phyloP scores from a whole-genome alignment of 164 flowering plant genomes.

The Macadamia tetraphylla region DNA sequence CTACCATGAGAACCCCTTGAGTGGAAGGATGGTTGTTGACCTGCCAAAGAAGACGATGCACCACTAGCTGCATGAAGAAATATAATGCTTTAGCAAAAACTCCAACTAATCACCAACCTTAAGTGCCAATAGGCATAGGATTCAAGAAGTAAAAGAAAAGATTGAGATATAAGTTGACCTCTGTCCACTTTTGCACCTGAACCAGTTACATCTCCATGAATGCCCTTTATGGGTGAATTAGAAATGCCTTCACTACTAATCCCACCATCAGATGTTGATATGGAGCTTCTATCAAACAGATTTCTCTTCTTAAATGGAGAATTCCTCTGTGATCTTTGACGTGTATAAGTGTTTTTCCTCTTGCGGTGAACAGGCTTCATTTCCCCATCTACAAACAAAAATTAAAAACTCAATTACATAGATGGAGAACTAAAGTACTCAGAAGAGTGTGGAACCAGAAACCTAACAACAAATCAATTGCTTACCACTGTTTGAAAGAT shows the following conservation, averaged over 20 bases:
- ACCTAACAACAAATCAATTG: background rate
- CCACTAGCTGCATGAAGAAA: conserved; percentile 36
- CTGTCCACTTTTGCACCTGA: conserved; percentile 23
- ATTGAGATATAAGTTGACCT: conserved; percentile 26
- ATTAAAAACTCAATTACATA: background rate
- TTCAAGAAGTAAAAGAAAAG: background rate
- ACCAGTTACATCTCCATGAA: conserved; percentile 24
- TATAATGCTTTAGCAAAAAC: background rate
- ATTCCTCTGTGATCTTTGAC: conserved; percentile 62
- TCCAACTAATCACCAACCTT: background rate
- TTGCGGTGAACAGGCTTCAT: conserved; percentile 32
- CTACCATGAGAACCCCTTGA: conserved; percentile 70
- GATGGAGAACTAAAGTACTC: background rate
- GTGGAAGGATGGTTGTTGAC: conserved; percentile 36
- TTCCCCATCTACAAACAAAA: conserved; percentile 41
- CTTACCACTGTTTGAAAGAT: conserved; percentile 45
- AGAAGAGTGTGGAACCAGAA: background rate
- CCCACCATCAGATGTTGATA: conserved; percentile 38
- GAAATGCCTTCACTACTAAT: conserved; percentile 30
- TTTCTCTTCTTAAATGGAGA: conserved; percentile 71
- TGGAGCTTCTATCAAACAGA: conserved; percentile 33
- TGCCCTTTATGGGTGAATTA: conserved; percentile 30
- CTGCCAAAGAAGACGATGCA: conserved; percentile 33
- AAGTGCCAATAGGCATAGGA: too few relatives aligned
- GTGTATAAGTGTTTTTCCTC: conserved; percentile 44